Evolutionary conservation across 495 filamentous ascomycete genomes (phyloP), one percentile per base, ranked within the genome.

Genomic region (Sporormia fimetaria): DNA sequence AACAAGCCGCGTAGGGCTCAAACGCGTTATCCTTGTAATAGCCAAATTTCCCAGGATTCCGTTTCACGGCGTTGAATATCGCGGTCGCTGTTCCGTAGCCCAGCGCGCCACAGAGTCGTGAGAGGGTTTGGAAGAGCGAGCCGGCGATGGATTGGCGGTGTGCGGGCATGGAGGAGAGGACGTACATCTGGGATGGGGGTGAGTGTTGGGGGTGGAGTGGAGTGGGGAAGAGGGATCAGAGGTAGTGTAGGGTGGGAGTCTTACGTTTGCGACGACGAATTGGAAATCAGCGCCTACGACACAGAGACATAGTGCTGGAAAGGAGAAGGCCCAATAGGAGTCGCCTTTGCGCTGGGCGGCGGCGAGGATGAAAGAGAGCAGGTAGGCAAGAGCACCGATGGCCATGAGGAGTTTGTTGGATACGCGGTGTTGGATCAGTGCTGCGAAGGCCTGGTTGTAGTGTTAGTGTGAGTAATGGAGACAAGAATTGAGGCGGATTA

Each of bases 231-330:
- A 39, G 17, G 12, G 28, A n/a, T n/a, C n/a, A n/a, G n/a, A n/a
- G n/a, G n/a, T n/a, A n/a, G n/a, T n/a, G n/a, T 37, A 20, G 22
- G 33, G 15, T 16, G 7, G n/a, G 23, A 21, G 8, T 57, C 67
- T 57, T 33, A 74, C 70, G 51, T 78, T 78, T 4, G 67, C 67
- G 24, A 76, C 72, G 34, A 74, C 76, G 57, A 78, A 76, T 42
- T 76, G 70, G 8, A 63, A 48, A 38, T 65, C 62, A 14, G 62
- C 61, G 4, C 61, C 62, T 25, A 62, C 33, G 17, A 63, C 61
- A 16, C 42, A 51, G 11, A 65, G 37, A 7, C 47, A 42, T 23
- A 62, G 44, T 3, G 47, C 52, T 8, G 61, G 62, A 33, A 65
- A 65, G 5, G 33, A 52, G 34, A 65, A 57, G 7, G 57, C 47